Base-by-base conservation (phyloP, 169 alveolate species). In the Plasmodium fragile region DNA sequence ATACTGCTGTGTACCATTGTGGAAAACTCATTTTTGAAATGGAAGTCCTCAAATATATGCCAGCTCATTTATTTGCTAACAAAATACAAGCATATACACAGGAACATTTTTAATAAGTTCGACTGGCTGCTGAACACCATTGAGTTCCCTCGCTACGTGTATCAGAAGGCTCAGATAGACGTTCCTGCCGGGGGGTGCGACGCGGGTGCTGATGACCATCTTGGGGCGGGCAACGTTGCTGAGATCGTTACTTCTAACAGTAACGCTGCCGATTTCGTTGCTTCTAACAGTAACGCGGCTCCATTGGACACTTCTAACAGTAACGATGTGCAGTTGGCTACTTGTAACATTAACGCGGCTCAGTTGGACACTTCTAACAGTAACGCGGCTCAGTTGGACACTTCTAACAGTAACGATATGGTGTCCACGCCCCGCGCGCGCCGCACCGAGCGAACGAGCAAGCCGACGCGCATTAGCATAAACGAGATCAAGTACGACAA, bases 11-110 rank as follows among this genome's bases (percentile, higher is more conserved):
- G 93, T 6, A n/a, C 32, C 49, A 85, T 75, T 85, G 79, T 77
- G 78, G 81, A 85, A 69, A 52, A 22, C 0, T 39, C 78, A 3
- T 85, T 85, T 72, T 32, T 65, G 25, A 45, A 72, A 16, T 85
- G 93, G 93, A 85, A 85, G 28, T 55, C 84, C 2, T 73, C 93
- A 34, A 85, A 85, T 53, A 39, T 85, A n/a, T 85, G 93, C 34
- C 93, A 85, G 18, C 55, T 85, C 2, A 55, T 85, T 49, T 85
- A 85, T 75, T 18, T 85, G 8, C 69, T 85, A 7, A 39, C 93
- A 13, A 73, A 77, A 53, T 85, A 73, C 53, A 85, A 85, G n/a
- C 84, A 85, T 75, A 85, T 85, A 45, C 93, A 85, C 75, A 45
- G 32, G 41, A 49, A 73, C 25, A 85, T 85, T 73, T 85, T 85